Base-by-base conservation (phyloP, 2,329 filamentous ascomycete genomes). In the Neonectria ditissima region DNA sequence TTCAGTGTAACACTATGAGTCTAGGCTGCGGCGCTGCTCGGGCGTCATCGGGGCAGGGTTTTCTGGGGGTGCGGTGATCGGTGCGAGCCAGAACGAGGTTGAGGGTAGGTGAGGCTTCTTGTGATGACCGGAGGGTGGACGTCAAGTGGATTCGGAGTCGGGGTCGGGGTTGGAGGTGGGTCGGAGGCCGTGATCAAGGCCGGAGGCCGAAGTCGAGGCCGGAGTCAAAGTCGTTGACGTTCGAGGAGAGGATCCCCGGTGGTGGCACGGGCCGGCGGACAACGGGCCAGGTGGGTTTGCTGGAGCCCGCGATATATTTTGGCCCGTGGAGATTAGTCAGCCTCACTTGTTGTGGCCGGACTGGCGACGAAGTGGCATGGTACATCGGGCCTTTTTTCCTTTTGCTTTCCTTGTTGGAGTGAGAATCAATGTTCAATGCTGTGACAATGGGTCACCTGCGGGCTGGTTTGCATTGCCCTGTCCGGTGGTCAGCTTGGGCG, bases 11-110 rank as follows among this genome's bases (percentile, higher is more conserved):
- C 28, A 28, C 13, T 63, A 55, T 50, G 30, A 70, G 34, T 67
- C 71, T 44, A 71, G 63, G 10, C 65, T 63, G 47, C 62, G 66
- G 39, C 70, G 71, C 43, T 74, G 65, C 30, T 57, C 53, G 45
- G 50, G 59, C 55, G 66, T 73, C 59, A 71, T 72, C 52, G n/a
- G 51, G 65, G 24, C 56, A 10, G 47, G 43, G 18, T 50, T 54
- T 37, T 37, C n/a, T n/a, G 1, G 14, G 43, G 56, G 52, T 6
- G 8, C 48, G 48, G 22, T 64, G 52, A 41, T 34, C 53, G 22
- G 26, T 37, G 34, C 7, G 13, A 5, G 22, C 13, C 20, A 22
- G 13, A 13, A 11, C 34, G 10, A 48, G 32, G 30, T 11, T n/a
- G n/a, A 18, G 9, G 44, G n/a, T n/a, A 24, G 24, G 24, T 26